Evolutionary conservation across 441 rosid genomes (phyloP), one percentile per base, ranked within the genome.

Genomic region (Brassica balearica): DNA sequence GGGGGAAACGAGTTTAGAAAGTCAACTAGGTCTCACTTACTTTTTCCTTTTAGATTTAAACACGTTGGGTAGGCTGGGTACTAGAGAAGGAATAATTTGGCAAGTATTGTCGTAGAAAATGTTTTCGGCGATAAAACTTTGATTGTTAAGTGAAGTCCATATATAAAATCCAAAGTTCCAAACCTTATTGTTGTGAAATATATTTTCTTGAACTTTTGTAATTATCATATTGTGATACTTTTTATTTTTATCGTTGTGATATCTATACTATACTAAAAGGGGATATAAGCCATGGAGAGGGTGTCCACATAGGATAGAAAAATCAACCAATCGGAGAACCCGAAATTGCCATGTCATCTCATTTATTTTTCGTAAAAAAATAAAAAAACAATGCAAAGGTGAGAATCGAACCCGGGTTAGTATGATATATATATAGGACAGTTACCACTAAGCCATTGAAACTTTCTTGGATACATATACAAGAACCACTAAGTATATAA

Each of bases 141-240:
- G 15, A 46, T 46, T 46, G 5, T 46, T 46, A 46, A 51, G 19
- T 51, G 58, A 51, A 51, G 58, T 14, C 58, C 58, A n/a, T 38
- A 38, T 38, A 43, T 51, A 51, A 51, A 51, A 51, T 14, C 58
- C 19, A 14, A 51, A 51, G 19, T n/a, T 51, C 58, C 58, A 48
- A 51, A 51, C 58, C 58, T 51, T 51, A 51, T 14, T 51, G 19
- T 51, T 51, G 19, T 14, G 58, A 51, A 51, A 51, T 51, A 51
- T 51, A 51, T 51, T 51, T 51, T 51, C 19, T 51, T 48, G 8
- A n/a, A 5, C 17, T 51, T 51, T 51, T 51, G 58, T 51, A 14
- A n/a, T 5, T 51, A 51, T 51, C 58, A 51, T 51, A 51, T 51
- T 51, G 19, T 51, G 58, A 51, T n/a, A 51, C 58, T 51, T 51